Conservation (phyloP, 805 yeast genomes). For the Candida sonorensis region DNA sequence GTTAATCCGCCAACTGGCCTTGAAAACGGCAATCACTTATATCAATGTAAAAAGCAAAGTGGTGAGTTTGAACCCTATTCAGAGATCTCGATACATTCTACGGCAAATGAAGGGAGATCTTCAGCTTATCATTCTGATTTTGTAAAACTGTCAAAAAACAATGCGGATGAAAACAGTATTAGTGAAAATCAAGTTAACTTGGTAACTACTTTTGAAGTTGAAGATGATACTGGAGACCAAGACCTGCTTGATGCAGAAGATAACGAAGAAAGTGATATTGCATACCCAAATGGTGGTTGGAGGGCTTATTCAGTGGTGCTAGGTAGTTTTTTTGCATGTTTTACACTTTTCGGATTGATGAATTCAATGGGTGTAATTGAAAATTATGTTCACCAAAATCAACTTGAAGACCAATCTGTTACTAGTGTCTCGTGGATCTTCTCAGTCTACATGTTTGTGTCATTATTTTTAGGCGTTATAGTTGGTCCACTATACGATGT, state of each 20-base stretch:
- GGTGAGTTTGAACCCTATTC: too few relatives aligned
- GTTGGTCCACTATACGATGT: conserved; percentile 55
- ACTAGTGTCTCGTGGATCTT: conserved; percentile 60
- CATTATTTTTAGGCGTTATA: conserved; percentile 41
- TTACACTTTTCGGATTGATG: conserved; percentile 47
- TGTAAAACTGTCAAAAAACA: too few relatives aligned
- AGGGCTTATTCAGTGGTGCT: conserved; percentile 49
- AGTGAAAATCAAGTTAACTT: too few relatives aligned
- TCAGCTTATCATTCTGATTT: too few relatives aligned
- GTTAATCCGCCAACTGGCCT: too few relatives aligned
- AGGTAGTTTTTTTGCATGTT: conserved; percentile 52
- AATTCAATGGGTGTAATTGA: conserved; percentile 60
- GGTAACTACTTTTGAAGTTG: conserved; percentile 34
- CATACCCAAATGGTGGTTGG: conserved; percentile 57
- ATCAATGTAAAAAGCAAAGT: too few relatives aligned
- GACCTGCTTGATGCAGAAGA: conserved; percentile 3
- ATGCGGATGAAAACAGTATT: too few relatives aligned
- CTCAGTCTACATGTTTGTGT: conserved; percentile 45
- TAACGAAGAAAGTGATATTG: conserved; percentile 12
- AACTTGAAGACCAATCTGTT: conserved; percentile 36
- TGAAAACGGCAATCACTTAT: too few relatives aligned
- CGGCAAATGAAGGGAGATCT: too few relatives aligned
- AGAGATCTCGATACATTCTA: too few relatives aligned
- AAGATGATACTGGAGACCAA: conserved; percentile 7
- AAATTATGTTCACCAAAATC: conserved; percentile 50